Base-by-base conservation (phyloP, 345 rosid species). In the Turritis glabra region DNA sequence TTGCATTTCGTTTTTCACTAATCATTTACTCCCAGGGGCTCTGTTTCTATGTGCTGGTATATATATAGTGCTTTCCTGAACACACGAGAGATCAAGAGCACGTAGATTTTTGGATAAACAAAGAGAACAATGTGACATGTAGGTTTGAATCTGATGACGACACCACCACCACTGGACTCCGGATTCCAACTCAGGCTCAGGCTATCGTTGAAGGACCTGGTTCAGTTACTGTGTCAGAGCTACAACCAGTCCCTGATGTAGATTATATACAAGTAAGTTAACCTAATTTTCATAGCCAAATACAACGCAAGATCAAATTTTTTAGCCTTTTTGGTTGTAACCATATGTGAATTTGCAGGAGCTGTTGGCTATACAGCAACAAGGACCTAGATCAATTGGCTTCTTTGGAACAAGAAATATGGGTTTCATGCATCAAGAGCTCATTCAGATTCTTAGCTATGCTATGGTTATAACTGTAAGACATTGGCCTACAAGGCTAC, bases 391-490 rank as follows among this genome's bases (percentile, higher is more conserved):
- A 84, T 59, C 88, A 46, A 93, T 93, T 76, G 97, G 98, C 56
- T 93, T 93, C 78, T 93, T 93, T 71, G 98, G 98, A 35, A 91
- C 97, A 2, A 78, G 97, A 65, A 93, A 93, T 66, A 93, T 93
- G 98, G 98, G 97, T 56, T 93, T 93, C 85, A 86, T 93, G 97
- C 98, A 93, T 83, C 98, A 93, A 79, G 88, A 93, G 47, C 93
- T 91, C 62, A 93, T 93, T 52, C 97, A 93, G 85, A 93, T 93
- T 57, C 98, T 93, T 74, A 93, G 98, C 83, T 93, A 93, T 84
- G 98, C 97, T 32, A 80, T 93, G 85, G 97, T 93, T 82, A 91
- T 93, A 72, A 93, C 98, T 5, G 98, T 93, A 82, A 83, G 98
- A 50, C 72, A 54, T 64, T 30, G 32, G 61, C 30, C 51, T 46